These are phyloP conservation scores for Canavalia gladiata DNA, from an alignment of 306 rosid species.

Conservation along the genomic window DNA sequence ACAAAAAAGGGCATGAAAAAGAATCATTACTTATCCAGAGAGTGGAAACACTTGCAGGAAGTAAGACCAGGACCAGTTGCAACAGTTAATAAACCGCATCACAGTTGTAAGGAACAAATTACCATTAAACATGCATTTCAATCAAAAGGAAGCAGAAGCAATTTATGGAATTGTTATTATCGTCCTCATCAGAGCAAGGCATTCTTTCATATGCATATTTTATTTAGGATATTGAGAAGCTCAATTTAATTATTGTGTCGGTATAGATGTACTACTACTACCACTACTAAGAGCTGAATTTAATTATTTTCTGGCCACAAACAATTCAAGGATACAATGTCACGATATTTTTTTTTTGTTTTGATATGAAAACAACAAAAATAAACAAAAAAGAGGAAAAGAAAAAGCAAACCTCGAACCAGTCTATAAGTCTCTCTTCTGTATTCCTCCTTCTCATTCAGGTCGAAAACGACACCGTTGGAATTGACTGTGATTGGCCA, in stretches of 20 bases:
- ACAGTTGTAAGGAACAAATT: not conserved
- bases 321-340: not conserved
- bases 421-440: slow-evolving; percentile 77
- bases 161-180: not conserved
- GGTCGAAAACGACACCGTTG: slow-evolving; percentile 6
- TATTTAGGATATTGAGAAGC: not conserved
- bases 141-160: not conserved
- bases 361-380: too few species aligned
- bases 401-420: slow-evolving; percentile 66
- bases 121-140: slow-evolving; percentile 8
- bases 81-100: slow-evolving; percentile 15
- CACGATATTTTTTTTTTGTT: too few species aligned
- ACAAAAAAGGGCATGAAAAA: slow-evolving; percentile 37
- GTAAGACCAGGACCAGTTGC: not conserved
- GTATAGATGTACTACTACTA: not conserved
- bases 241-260: not conserved
- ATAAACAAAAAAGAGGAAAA: not conserved
- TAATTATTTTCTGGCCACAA: not conserved
- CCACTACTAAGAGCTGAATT: too few species aligned
- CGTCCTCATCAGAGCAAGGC: not conserved
- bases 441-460: slow-evolving; percentile 58
- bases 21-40: slow-evolving; percentile 37
- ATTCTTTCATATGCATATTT: not conserved
- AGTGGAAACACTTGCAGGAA: not conserved
- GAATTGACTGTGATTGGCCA: slow-evolving; percentile 64